Evolutionary conservation across 331 rosid genomes (phyloP).

Genomic region (Acacia concinna): DNA sequence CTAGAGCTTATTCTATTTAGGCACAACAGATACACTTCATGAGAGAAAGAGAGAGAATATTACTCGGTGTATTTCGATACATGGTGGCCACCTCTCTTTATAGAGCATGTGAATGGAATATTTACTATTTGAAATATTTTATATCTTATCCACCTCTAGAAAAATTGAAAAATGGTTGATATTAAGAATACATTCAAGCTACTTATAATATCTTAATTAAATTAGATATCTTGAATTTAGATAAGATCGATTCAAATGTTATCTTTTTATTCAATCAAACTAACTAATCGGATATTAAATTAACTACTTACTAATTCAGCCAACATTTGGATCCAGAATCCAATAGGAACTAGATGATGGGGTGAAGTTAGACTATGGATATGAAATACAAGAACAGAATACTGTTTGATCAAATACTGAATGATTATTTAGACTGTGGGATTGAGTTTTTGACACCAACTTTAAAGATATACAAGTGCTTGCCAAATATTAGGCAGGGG

Average conservation of each 20-base stretch:
- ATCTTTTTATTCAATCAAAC: neutral
- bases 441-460: conserved; percentile 3
- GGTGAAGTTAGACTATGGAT: neutral
- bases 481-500: neutral
- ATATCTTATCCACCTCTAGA: neutral
- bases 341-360: conserved; percentile 1
- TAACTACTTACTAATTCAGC: no score
- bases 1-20: neutral
- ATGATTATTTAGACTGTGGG: neutral
- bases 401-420: neutral
- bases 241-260: no score
- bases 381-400: neutral
- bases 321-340: neutral
- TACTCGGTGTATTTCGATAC: neutral
- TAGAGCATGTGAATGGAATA: neutral
- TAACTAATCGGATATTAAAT: no score
- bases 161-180: neutral
- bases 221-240: neutral
- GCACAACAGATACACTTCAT: neutral
- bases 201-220: neutral
- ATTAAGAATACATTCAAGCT: neutral
- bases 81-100: neutral
- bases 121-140: neutral
- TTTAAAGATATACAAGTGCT: neutral
- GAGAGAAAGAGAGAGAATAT: neutral